A percentile compares a stretch with the other conserved stretches of the same genome.
Evolutionary conservation across 768 basidiomycete species (phyloP).

Genomic region (Leucogyrophana mollusca): DNA sequence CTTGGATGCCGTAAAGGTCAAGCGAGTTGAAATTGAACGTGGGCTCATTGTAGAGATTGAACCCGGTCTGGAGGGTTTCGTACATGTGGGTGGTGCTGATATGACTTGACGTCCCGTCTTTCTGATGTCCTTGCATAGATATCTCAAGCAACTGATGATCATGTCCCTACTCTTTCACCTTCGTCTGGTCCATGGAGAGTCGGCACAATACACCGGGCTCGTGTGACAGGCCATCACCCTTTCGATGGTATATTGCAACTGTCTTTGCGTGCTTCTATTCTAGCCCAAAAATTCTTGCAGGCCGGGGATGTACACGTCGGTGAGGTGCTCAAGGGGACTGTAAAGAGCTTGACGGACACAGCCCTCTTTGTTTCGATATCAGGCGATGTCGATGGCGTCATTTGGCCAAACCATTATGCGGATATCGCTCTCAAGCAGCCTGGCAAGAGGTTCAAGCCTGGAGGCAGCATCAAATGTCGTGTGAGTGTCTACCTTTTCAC

Average conservation of each 20-base stretch:
- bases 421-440: slow-evolving; percentile 95
- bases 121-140: slow-evolving; percentile 53
- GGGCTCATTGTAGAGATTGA: slow-evolving; percentile 73
- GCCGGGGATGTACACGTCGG: slow-evolving; percentile 83
- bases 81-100: slow-evolving; percentile 68
- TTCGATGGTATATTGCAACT: slow-evolving; percentile 89
- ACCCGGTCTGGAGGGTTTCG: slow-evolving; percentile 70
- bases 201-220: slow-evolving; percentile 77
- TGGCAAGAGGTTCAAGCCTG: slow-evolving; percentile 84
- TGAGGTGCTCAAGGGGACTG: slow-evolving; percentile 80
- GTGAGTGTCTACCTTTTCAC: slow-evolving; percentile 42
- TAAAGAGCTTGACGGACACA: slow-evolving; percentile 80
- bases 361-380: slow-evolving; percentile 84
- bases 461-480: slow-evolving; percentile 79
- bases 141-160: slow-evolving; percentile 90
- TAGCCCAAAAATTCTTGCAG: slow-evolving; percentile 85
- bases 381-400: slow-evolving; percentile 86
- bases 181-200: slow-evolving; percentile 79
- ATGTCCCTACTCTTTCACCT: slow-evolving; percentile 70
- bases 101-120: slow-evolving; percentile 2
- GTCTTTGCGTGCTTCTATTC: slow-evolving; percentile 77
- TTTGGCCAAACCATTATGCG: slow-evolving; percentile 94
- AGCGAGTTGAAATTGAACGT: slow-evolving; percentile 74
- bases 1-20: slow-evolving; percentile 71
- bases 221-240: slow-evolving; percentile 81